A percentile compares a stretch with the other conserved stretches of the same genome.
Evolutionary conservation across 2,329 filamentous ascomycete species (phyloP).

Genomic region (Lojkania enalia): DNA sequence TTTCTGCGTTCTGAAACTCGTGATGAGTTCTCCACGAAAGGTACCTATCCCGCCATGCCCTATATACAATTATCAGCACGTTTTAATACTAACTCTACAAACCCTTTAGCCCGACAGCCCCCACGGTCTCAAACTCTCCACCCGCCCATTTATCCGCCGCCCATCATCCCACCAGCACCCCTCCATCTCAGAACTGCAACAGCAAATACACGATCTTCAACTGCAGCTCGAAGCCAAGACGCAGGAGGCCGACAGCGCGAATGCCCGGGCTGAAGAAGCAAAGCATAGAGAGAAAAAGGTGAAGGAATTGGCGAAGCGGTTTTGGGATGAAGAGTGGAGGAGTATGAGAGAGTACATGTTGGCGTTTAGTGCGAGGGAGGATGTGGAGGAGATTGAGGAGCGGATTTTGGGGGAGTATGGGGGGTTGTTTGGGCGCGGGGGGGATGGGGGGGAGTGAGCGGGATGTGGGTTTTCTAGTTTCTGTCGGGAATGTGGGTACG

Average conservation of each 20-base stretch:
- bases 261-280: neutral
- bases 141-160: neutral
- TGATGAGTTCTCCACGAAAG: slow-evolving; percentile 1
- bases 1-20: neutral
- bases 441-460: neutral
- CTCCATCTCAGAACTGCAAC: neutral
- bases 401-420: slow-evolving; percentile 6
- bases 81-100: too few relatives aligned
- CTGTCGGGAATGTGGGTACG: too few relatives aligned
- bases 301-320: neutral
- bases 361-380: neutral
- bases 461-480: too few relatives aligned
- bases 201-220: neutral
- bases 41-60: neutral
- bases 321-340: slow-evolving; percentile 4
- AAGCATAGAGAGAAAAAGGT: neutral
- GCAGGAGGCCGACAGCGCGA: neutral
- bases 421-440: neutral
- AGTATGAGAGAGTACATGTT: slow-evolving; percentile 3
- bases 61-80: neutral
- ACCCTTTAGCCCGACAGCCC: neutral
- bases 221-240: neutral
- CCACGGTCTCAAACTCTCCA: neutral
- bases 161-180: neutral
- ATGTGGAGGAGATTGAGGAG: slow-evolving; percentile 7